Conservation (phyloP, 176 grass and related monocot species). For the Chrysopogon serrulatus region DNA sequence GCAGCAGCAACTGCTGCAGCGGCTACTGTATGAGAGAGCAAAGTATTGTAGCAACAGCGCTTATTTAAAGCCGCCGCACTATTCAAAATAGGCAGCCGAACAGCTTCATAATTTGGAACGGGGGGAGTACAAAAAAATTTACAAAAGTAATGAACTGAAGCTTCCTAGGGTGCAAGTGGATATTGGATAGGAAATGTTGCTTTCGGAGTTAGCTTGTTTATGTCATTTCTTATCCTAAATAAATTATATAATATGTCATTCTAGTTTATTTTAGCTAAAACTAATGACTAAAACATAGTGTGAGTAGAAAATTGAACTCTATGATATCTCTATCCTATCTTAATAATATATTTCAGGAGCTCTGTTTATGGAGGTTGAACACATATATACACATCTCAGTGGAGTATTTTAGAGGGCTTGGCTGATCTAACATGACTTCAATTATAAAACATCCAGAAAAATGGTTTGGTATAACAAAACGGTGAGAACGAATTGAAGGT, state of each 20-base stretch:
- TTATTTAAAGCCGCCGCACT: too few relatives aligned
- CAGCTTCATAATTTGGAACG: too few relatives aligned
- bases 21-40: too few relatives aligned
- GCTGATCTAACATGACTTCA: background rate
- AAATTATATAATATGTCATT: background rate
- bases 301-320: background rate
- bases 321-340: too few relatives aligned
- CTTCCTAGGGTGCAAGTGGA: background rate
- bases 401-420: background rate
- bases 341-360: background rate
- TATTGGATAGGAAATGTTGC: background rate
- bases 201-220: background rate
- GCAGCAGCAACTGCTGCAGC: too few relatives aligned
- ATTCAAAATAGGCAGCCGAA: too few relatives aligned
- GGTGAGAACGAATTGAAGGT: background rate
- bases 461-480: background rate
- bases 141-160: background rate
- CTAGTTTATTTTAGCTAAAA: background rate
- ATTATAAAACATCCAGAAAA: background rate
- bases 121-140: too few relatives aligned
- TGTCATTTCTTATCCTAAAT: background rate
- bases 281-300: too few relatives aligned
- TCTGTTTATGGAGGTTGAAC: background rate
- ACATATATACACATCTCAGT: background rate
- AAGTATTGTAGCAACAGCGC: too few relatives aligned